These are phyloP conservation scores for Teunomyces cretensis DNA, from an alignment of 805 yeast species.

Conservation along the genomic window DNA sequence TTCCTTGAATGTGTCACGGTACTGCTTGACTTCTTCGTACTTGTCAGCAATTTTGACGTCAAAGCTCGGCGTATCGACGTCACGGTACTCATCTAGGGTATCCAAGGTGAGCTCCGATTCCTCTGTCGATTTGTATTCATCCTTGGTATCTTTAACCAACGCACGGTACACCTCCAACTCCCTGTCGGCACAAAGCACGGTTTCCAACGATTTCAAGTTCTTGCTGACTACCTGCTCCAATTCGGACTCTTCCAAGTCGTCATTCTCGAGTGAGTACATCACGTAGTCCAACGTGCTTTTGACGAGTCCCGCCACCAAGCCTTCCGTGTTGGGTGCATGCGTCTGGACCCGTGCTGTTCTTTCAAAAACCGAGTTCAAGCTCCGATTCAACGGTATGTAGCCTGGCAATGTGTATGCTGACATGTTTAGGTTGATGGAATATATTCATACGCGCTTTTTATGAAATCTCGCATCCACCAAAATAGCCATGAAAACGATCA, in stretches of 20 bases:
- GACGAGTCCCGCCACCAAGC: conserved; percentile 3
- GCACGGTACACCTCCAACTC: conserved; percentile 5
- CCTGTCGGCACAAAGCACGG: conserved; percentile 7
- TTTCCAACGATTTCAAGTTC: conserved; percentile 6
- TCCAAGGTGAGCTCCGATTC: conserved; percentile 22
- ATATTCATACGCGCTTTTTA: neutral
- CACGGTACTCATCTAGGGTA: conserved; percentile 17
- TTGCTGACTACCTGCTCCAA: neutral
- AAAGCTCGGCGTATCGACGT: neutral
- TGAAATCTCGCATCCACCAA: neutral
- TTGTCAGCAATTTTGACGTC: neutral
- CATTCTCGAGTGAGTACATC: conserved; percentile 6
- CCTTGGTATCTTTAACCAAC: conserved; percentile 13
- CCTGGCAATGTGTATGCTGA: neutral
- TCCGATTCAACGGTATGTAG: conserved; percentile 7
- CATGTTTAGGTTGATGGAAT: neutral
- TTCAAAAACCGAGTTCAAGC: conserved; percentile 6
- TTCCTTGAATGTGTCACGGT: conserved; percentile 13
- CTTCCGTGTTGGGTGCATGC: conserved; percentile 3
- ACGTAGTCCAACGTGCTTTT: conserved; percentile 4
- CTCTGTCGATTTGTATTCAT: conserved; percentile 17
- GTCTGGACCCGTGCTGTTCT: conserved; percentile 4
- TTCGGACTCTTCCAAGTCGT: neutral
- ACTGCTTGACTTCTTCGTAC: conserved; percentile 10
- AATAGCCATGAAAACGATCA: too few species aligned